Evolutionary conservation across 2,329 filamentous ascomycete species (phyloP).

Genomic region (Trichophyton benhamiae): DNA sequence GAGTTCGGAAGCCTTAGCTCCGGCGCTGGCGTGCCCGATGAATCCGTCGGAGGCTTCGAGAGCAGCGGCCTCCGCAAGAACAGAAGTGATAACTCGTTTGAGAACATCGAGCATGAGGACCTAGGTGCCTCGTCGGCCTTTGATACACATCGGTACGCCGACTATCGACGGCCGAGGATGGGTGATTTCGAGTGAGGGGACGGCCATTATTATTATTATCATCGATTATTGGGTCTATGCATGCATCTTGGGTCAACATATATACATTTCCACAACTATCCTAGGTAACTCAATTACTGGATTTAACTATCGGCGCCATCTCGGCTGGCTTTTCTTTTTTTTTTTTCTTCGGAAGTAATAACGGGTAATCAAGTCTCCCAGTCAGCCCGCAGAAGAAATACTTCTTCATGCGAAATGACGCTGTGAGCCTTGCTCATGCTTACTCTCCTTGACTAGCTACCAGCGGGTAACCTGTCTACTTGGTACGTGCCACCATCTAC

Average conservation of each 20-base stretch:
- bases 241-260: not conserved
- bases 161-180: conserved; percentile 3
- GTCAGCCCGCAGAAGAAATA: not conserved
- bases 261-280: too few relatives aligned
- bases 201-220: too few relatives aligned
- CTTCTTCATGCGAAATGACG: too few relatives aligned
- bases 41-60: conserved; percentile 10
- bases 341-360: not conserved
- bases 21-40: conserved; percentile 32
- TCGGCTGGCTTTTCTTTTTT: not conserved
- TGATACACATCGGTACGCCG: conserved; percentile 6
- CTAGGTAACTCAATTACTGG: too few relatives aligned
- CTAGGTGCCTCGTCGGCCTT: conserved; percentile 14
- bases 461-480: too few relatives aligned
- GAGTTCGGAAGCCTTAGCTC: conserved; percentile 54
- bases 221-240: not conserved
- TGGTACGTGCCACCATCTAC: too few relatives aligned
- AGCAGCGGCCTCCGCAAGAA: conserved; percentile 53
- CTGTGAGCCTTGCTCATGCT: too few relatives aligned
- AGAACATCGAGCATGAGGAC: conserved; percentile 70
- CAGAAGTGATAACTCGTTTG: conserved; percentile 77
- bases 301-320: not conserved
- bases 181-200: not conserved
- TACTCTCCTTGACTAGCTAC: too few relatives aligned
- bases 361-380: not conserved